These are phyloP conservation scores for Thermothelomyces thermophilus DNA, from an alignment of 2,329 filamentous ascomycete species.

Conservation along the genomic window DNA sequence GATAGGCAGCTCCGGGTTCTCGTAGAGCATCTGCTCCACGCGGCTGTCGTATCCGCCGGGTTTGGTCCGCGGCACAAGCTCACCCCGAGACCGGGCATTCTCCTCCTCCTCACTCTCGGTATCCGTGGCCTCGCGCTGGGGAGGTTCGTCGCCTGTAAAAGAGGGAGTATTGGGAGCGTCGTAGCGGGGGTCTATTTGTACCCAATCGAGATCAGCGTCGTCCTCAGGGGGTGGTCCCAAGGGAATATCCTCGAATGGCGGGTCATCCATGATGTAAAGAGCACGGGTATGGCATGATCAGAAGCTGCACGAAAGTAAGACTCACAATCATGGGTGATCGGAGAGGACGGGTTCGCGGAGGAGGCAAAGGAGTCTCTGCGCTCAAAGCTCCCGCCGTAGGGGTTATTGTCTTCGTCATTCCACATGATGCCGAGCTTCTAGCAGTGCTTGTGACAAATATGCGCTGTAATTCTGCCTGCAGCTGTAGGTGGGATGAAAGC, in stretches of 20 bases:
- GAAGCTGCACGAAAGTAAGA: conserved; percentile 19
- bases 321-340: conserved; percentile 52
- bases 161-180: conserved; percentile 66
- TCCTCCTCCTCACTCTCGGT: conserved; percentile 46
- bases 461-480: conserved; percentile 1
- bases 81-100: conserved; percentile 33
- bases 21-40: conserved; percentile 95
- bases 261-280: conserved; percentile 4
- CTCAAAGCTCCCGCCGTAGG: conserved; percentile 86
- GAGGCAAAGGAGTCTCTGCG: conserved; percentile 73
- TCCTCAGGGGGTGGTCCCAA: conserved; percentile 28
- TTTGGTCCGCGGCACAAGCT: conserved; percentile 54
- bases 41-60: conserved; percentile 89
- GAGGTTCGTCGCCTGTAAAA: conserved; percentile 61
- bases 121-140: conserved; percentile 35
- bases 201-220: conserved; percentile 43
- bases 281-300: not conserved
- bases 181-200: conserved; percentile 47
- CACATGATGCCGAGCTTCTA: conserved; percentile 56
- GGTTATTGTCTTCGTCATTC: conserved; percentile 99
- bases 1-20: conserved; percentile 84
- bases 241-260: conserved; percentile 27
- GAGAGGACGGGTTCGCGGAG: conserved; percentile 59
- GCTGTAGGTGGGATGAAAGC: not conserved
- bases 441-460: conserved; percentile 1